A percentile compares a stretch with the other conserved stretches of the same genome.
These are phyloP conservation scores for Claviceps sp. DNA, from an alignment of 2,329 filamentous ascomycete genomes.

Conservation along the genomic window DNA sequence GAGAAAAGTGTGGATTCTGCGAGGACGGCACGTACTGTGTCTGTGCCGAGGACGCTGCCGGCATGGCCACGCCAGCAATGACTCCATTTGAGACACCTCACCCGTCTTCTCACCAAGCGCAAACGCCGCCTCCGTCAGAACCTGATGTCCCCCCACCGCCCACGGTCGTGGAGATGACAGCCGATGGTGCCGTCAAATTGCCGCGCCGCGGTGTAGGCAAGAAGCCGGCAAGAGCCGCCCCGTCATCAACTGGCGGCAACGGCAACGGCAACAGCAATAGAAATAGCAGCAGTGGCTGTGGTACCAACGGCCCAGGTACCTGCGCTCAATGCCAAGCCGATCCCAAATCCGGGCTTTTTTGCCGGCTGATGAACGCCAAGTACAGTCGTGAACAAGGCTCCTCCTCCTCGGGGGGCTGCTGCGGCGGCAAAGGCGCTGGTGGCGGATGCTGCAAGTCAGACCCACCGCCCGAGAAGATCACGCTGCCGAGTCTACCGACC, in stretches of 20 bases:
- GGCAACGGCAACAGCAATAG: too few species aligned
- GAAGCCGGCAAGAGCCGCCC: slow-evolving; percentile 14
- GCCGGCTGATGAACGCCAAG: slow-evolving; percentile 62
- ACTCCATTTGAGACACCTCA: slow-evolving; percentile 27
- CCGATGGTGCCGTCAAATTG: slow-evolving; percentile 47
- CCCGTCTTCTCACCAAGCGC: slow-evolving; percentile 32
- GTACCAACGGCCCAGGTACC: slow-evolving; percentile 60
- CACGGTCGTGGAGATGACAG: slow-evolving; percentile 44
- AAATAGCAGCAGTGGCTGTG: slow-evolving; percentile 33
- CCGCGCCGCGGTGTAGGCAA: slow-evolving; percentile 25
- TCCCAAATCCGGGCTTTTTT: slow-evolving; percentile 71
- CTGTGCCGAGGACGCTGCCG: slow-evolving; percentile 51
- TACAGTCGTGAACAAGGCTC: slow-evolving; percentile 30
- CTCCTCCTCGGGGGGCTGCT: slow-evolving; percentile 30
- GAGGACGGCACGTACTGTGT: slow-evolving; percentile 71
- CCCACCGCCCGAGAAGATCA: slow-evolving; percentile 21
- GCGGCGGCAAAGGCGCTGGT: slow-evolving; percentile 44
- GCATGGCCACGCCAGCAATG: slow-evolving; percentile 26
- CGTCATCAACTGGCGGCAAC: background rate
- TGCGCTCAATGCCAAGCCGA: slow-evolving; percentile 68
- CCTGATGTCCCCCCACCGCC: slow-evolving; percentile 40
- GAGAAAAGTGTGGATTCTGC: slow-evolving; percentile 71
- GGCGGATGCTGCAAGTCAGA: slow-evolving; percentile 50
- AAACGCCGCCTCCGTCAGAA: slow-evolving; percentile 48
- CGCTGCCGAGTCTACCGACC: slow-evolving; percentile 24